phyloP scores from a whole-genome alignment of 768 basidiomycete genomes.

The Panaeolus cyanescens region DNA sequence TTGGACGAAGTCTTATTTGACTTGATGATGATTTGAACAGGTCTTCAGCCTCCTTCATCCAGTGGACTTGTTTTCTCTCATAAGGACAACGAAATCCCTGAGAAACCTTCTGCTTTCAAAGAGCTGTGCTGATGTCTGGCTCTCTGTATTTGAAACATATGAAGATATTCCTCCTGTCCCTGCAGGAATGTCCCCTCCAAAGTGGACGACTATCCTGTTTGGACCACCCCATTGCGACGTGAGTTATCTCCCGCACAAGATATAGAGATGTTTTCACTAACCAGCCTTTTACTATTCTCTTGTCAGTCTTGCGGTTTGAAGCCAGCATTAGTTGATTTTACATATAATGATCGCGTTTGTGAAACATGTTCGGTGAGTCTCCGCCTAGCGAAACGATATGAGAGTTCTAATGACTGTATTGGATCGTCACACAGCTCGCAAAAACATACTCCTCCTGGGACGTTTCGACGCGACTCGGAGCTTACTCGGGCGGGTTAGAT shows the following conservation, averaged over 20 bases:
- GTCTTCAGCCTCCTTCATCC: constrained; percentile 32
- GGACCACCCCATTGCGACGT: constrained; percentile 25
- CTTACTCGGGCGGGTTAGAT: background rate
- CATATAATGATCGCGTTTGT: background rate
- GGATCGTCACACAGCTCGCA: background rate
- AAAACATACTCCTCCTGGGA: background rate
- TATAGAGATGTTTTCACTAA: background rate
- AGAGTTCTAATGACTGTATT: no score
- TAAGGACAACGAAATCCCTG: constrained; percentile 27
- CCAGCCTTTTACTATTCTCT: background rate
- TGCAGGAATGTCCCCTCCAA: constrained; percentile 17
- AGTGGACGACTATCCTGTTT: constrained; percentile 26
- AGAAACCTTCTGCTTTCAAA: constrained; percentile 26
- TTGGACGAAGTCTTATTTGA: background rate
- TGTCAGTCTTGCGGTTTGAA: background rate
- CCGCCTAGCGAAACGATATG: background rate
- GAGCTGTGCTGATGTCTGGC: constrained; percentile 24
- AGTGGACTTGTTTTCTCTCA: constrained; percentile 35
- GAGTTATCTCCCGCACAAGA: background rate
- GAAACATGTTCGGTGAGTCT: background rate
- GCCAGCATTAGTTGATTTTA: background rate
- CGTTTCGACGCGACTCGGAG: background rate
- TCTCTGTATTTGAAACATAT: constrained; percentile 15
- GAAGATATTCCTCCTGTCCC: constrained; percentile 20
- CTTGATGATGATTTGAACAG: no score